Conservation (phyloP, 345 rosid genomes). For the Gossypium stocksii region DNA sequence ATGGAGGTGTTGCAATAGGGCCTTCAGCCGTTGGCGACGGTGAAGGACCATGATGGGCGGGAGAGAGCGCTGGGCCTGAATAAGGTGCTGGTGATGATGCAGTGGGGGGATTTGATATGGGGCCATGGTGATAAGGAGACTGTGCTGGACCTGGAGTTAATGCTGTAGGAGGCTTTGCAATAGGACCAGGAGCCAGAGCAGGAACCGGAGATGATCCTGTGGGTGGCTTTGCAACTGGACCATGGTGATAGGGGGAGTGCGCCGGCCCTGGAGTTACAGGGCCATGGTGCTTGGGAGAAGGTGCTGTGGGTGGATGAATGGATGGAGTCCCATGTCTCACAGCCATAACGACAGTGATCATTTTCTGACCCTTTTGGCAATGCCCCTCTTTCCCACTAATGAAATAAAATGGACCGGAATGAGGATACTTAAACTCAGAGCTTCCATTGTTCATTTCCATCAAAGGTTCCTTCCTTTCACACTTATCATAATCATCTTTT, state of each 20-base stretch:
- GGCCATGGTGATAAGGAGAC: neutral
- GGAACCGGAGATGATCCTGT: neutral
- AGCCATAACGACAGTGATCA: slow-evolving; percentile 39
- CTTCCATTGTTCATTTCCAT: slow-evolving; percentile 30
- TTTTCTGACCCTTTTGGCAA: slow-evolving; percentile 55
- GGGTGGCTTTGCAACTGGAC: neutral
- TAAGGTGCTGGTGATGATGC: too few relatives aligned
- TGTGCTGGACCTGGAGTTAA: neutral
- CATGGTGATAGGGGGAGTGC: too few relatives aligned
- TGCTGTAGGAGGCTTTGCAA: neutral
- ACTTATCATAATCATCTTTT: slow-evolving; percentile 46
- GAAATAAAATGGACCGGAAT: slow-evolving; percentile 55
- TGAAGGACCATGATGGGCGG: too few relatives aligned
- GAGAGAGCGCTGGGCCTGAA: too few relatives aligned
- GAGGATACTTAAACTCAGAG: slow-evolving; percentile 30
- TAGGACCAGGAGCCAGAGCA: neutral
- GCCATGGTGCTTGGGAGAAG: neutral
- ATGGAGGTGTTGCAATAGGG: too few relatives aligned
- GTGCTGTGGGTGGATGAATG: neutral
- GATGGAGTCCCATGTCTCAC: slow-evolving; percentile 1
- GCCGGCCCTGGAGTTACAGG: too few relatives aligned
- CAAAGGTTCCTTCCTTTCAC: slow-evolving; percentile 38
- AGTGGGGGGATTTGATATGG: neutral
- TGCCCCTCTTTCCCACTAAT: slow-evolving; percentile 49
- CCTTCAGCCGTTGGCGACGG: too few relatives aligned